Evolutionary conservation across 2,329 filamentous ascomycete genomes (phyloP).

Genomic region (Botrytis fabae): DNA sequence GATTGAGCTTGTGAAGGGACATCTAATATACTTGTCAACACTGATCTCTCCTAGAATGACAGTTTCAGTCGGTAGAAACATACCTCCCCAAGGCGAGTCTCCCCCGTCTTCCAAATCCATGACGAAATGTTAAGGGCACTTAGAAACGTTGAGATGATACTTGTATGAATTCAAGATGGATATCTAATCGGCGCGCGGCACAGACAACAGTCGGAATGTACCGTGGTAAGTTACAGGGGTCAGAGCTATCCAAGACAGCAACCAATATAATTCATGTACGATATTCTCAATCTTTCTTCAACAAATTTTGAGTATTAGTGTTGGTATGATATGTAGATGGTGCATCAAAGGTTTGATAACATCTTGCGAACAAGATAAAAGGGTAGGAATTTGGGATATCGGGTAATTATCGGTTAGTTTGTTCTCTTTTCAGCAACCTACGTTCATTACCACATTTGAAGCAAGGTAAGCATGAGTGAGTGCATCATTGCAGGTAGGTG

Average conservation of each 20-base stretch:
- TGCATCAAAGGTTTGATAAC: background rate
- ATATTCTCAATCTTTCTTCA: background rate
- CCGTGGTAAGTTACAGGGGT: constrained; percentile 8
- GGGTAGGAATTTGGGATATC: background rate
- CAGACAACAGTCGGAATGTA: constrained; percentile 13
- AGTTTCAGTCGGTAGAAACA: constrained; percentile 28
- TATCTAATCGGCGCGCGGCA: constrained; percentile 10
- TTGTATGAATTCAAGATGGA: background rate
- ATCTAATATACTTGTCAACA: constrained; percentile 40
- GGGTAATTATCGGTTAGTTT: constrained; percentile 2
- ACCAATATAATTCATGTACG: background rate
- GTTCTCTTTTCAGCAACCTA: background rate
- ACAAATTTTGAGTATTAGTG: background rate
- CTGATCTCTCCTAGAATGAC: background rate
- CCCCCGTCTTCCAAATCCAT: constrained; percentile 49
- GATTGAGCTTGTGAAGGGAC: constrained; percentile 45
- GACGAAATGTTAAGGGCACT: constrained; percentile 21
- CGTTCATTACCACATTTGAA: background rate
- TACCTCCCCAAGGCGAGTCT: constrained; percentile 50
- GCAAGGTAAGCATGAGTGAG: background rate
- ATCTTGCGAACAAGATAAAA: background rate
- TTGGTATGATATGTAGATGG: background rate
- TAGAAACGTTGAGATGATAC: constrained; percentile 1
- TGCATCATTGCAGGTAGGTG: background rate
- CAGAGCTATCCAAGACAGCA: background rate